Evolutionary conservation across 768 basidiomycete species (phyloP), one percentile per base, ranked within the genome.

Genomic region (Cystoderma amianthinum): DNA sequence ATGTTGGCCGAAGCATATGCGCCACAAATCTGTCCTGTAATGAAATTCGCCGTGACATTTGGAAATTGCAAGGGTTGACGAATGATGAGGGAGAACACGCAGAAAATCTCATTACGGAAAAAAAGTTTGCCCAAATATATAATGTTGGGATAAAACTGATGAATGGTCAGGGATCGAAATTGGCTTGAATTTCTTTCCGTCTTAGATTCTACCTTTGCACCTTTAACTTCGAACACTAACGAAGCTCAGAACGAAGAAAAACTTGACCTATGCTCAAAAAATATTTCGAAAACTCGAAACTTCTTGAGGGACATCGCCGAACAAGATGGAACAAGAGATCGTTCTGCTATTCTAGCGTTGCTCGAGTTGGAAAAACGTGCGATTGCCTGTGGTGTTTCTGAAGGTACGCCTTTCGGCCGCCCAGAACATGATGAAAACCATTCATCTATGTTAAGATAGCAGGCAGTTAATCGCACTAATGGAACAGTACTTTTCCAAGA

Each of bases 181-280:
- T 92, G 90, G 89, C 67, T 87, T 4, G 87, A 89, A 51, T 89
- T 91, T 55, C 57, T 87, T 32, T 74, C 86, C 4, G 61, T 90
- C 16, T 59, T 91, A 4, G 82, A 91, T 46, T 79, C 77, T 1
- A 69, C 80, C 6, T 81, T 91, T 30, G 52, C 59, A 1, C 48
- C 57, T 33, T 45, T 46, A 32, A 45, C 52, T 4, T 41, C 52
- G 3, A 56, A 53, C 4, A 32, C 46, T 18, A 42, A 35, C 13
- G 44, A 42, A 13, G 38, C 58, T 15, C 68, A 67, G 41, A 50
- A 43, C 7, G 60, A 7, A 7, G 34, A 36, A 36, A 36, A 36
- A 9, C 25, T 7, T 7, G 7, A 7, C 7, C 25, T 71, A 22
- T 67, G 64, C 38, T 39, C 57, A 3, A 62, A 65, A 32, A 61